Evolutionary conservation across 306 rosid species (phyloP).

Genomic region (Cicer cuneatum): DNA sequence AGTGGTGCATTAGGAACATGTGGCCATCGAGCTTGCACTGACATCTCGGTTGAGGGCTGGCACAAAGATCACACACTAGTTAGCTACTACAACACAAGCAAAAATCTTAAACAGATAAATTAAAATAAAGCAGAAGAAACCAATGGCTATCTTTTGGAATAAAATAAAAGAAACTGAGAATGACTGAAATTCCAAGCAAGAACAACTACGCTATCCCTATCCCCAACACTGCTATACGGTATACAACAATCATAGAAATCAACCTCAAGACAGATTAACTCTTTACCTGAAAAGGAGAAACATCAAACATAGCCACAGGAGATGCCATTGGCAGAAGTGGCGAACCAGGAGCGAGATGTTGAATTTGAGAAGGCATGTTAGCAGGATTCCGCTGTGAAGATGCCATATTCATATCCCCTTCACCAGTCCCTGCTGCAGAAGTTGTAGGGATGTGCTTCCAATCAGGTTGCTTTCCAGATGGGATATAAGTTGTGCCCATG

Average conservation of each 20-base stretch:
- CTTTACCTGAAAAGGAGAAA: constrained; percentile 93
- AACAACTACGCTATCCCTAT: constrained; percentile 15
- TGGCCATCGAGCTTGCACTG: constrained; percentile 87
- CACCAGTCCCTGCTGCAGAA: constrained; percentile 64
- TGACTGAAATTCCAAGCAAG: constrained; percentile 13
- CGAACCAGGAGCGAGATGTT: constrained; percentile 98
- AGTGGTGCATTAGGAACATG: constrained; percentile 67
- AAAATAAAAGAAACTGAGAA: not conserved
- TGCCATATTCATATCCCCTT: constrained; percentile 77
- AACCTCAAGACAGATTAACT: constrained; percentile 26
- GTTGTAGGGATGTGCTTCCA: constrained; percentile 89
- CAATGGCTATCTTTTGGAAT: not conserved
- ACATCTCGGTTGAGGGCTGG: constrained; percentile 85
- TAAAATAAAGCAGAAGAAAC: not conserved
- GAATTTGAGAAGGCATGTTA: constrained; percentile 73
- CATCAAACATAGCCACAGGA: constrained; percentile 91
- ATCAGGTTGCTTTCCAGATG: constrained; percentile 95
- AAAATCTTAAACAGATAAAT: constrained; percentile 11
- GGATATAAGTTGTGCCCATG: constrained; percentile 95
- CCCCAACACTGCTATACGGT: not conserved
- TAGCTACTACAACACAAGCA: constrained; percentile 6
- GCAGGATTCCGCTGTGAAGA: constrained; percentile 70
- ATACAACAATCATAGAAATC: constrained; percentile 29
- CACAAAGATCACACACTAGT: constrained; percentile 40
- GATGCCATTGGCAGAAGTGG: constrained; percentile 91